A percentile compares a stretch with the other conserved stretches of the same genome.
Evolutionary conservation across 2,329 filamentous ascomycete species (phyloP).

Genomic region (Colletotrichum lindemuthianum): DNA sequence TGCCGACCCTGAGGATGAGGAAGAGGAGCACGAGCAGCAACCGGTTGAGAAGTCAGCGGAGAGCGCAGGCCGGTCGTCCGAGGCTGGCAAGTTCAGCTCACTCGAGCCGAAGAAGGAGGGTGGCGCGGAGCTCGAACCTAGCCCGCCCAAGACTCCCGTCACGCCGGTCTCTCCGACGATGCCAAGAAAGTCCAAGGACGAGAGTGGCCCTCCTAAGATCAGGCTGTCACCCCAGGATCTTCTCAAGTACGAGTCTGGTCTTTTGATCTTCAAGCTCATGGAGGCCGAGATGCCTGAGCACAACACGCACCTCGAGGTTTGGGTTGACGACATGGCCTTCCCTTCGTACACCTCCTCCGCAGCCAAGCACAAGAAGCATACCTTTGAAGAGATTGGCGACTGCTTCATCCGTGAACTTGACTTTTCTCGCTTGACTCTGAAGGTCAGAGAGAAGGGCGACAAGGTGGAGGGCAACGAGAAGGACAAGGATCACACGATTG

Average conservation of each 20-base stretch:
- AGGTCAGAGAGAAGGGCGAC: conserved; percentile 83
- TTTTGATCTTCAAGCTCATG: conserved; percentile 93
- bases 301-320: conserved; percentile 83
- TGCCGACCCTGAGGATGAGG: conserved; percentile 88
- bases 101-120: conserved; percentile 43
- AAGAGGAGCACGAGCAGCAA: conserved; percentile 62
- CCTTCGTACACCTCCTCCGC: conserved; percentile 86
- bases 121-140: conserved; percentile 37
- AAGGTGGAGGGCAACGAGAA: conserved; percentile 70
- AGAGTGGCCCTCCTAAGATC: conserved; percentile 75
- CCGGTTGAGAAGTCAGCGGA: conserved; percentile 48
- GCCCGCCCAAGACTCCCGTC: conserved; percentile 53
- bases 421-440: conserved; percentile 90
- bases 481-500: conserved; percentile 79
- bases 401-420: conserved; percentile 98
- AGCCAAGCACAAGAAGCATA: conserved; percentile 73
- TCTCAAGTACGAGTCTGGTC: conserved; percentile 85
- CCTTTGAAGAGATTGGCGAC: conserved; percentile 93
- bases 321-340: conserved; percentile 95
- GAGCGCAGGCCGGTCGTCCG: conserved; percentile 38
- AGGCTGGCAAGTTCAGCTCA: conserved; percentile 57
- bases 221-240: conserved; percentile 83
- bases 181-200: conserved; percentile 62
- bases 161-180: conserved; percentile 56
- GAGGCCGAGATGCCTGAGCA: conserved; percentile 84